Base-by-base conservation (phyloP, 163 green algal genomes). In the Smithsoniella earleae region DNA sequence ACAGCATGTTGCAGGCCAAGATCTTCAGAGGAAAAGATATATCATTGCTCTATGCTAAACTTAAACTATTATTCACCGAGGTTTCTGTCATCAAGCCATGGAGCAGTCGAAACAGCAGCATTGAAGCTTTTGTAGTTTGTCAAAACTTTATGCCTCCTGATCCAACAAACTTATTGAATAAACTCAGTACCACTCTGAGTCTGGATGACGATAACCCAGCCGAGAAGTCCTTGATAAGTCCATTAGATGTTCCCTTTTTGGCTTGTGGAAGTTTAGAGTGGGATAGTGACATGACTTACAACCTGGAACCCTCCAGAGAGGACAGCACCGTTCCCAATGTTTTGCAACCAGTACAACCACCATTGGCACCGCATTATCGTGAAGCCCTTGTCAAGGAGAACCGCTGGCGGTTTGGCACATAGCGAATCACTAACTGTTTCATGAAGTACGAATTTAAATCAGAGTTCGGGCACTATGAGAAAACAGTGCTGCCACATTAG, bases 101-200 rank as follows among this genome's bases (percentile, higher is more conserved):
- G 66, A 95, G 86, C 81, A 93, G 83, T 73, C 83, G 95, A 16
- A 96, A 95, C 83, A 95, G 88, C 58, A 93, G 82, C 75, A 92
- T 97, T 36, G 94, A 99, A 83, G 86, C 91, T 0, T 99, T 99
- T 77, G 89, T 97, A 40, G 93, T 99, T 33, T 98, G 94, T 82
- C 81, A 86, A 36, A 66, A 80, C n/a, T 96, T 89, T 74, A 31
- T 46, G 2, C 83, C 86, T 36, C 91, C 90, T n/a, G n/a, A n/a
- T n/a, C n/a, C n/a, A n/a, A n/a, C n/a, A n/a, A n/a, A n/a, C n/a
- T n/a, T n/a, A n/a, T n/a, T n/a, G n/a, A 49, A 10, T 13, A 49
- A 10, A 10, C 40, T 49, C 40, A 10, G 40, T 10, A 10, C 10
- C 10, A 49, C 40, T 49, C 13, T 49, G 40, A 49, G 40, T 10